Conservation (phyloP, 2,329 filamentous ascomycete species). For the Alternaria infectoria region DNA sequence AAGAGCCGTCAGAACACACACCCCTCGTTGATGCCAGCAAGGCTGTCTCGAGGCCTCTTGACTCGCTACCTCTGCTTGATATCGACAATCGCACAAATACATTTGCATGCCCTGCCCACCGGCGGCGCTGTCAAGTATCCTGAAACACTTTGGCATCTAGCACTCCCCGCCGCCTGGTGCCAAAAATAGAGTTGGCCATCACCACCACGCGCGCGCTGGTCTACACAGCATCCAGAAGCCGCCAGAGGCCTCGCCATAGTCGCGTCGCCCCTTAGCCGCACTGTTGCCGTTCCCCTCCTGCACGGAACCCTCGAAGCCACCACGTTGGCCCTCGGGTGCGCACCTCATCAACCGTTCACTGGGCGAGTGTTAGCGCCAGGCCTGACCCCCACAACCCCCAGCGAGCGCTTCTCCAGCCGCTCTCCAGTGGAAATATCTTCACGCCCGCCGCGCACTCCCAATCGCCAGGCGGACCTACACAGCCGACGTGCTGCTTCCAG, state of each 20-base stretch:
- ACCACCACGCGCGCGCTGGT: slow-evolving; percentile 23
- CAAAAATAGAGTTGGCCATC: slow-evolving; percentile 38
- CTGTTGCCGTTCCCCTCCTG: slow-evolving; percentile 11
- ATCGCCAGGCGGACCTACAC: slow-evolving; percentile 25
- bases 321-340: slow-evolving; percentile 15
- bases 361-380: slow-evolving; percentile 48
- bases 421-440: slow-evolving; percentile 35
- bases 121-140: slow-evolving; percentile 20
- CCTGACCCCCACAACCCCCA: slow-evolving; percentile 34
- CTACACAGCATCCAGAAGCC: slow-evolving; percentile 4
- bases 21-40: slow-evolving; percentile 21
- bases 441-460: slow-evolving; percentile 25
- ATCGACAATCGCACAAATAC: background rate
- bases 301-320: slow-evolving; percentile 15
- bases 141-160: slow-evolving; percentile 42
- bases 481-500: slow-evolving; percentile 24
- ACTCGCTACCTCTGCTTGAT: background rate
- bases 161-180: slow-evolving; percentile 26
- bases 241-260: slow-evolving; percentile 11
- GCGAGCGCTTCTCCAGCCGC: slow-evolving; percentile 46
- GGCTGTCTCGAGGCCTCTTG: slow-evolving; percentile 13
- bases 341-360: slow-evolving; percentile 36
- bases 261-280: slow-evolving; percentile 11
- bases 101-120: slow-evolving; percentile 8
- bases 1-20: slow-evolving; percentile 22